A percentile compares a stretch with the other conserved stretches of the same genome.
Evolutionary conservation across 2,329 filamentous ascomycete species (phyloP).

Genomic region (Fusarium nodosum): DNA sequence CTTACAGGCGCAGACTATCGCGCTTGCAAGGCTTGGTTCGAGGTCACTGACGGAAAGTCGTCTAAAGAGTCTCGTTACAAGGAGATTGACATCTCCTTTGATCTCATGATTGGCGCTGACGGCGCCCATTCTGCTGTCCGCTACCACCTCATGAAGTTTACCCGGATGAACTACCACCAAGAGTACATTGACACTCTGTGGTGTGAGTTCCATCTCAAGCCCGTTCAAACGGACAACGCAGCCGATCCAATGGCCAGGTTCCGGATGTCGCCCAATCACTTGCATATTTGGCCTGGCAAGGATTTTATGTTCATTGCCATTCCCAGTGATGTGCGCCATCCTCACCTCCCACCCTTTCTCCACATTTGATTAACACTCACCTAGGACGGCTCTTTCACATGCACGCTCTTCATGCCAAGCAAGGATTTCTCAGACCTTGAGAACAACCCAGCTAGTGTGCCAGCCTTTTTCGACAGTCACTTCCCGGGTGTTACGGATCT

Average conservation of each 20-base stretch:
- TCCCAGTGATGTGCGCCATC: conserved; percentile 71
- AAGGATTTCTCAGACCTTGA: conserved; percentile 77
- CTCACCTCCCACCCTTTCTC: neutral
- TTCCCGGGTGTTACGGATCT: conserved; percentile 88
- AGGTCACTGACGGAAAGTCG: conserved; percentile 62
- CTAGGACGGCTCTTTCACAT: conserved; percentile 91
- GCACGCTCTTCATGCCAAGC: conserved; percentile 89
- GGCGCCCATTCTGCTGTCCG: conserved; percentile 93
- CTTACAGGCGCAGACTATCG: conserved; percentile 90
- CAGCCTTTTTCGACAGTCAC: conserved; percentile 81
- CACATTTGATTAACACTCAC: conserved; percentile 20
- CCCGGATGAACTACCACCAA: conserved; percentile 90
- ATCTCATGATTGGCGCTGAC: conserved; percentile 94
- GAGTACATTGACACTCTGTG: conserved; percentile 96
- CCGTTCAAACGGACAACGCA: conserved; percentile 55
- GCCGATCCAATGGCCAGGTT: conserved; percentile 66
- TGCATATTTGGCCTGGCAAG: conserved; percentile 96
- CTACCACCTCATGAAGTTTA: conserved; percentile 96
- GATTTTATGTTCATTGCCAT: conserved; percentile 99
- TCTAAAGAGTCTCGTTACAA: conserved; percentile 61
- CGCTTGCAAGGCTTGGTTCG: conserved; percentile 87
- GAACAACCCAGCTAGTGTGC: conserved; percentile 68
- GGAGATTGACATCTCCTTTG: conserved; percentile 88
- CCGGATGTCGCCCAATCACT: conserved; percentile 87
- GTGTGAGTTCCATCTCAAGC: conserved; percentile 92